These are phyloP conservation scores for Trypanosoma lewisi DNA, from an alignment of 208 protist genomes.

Conservation along the genomic window DNA sequence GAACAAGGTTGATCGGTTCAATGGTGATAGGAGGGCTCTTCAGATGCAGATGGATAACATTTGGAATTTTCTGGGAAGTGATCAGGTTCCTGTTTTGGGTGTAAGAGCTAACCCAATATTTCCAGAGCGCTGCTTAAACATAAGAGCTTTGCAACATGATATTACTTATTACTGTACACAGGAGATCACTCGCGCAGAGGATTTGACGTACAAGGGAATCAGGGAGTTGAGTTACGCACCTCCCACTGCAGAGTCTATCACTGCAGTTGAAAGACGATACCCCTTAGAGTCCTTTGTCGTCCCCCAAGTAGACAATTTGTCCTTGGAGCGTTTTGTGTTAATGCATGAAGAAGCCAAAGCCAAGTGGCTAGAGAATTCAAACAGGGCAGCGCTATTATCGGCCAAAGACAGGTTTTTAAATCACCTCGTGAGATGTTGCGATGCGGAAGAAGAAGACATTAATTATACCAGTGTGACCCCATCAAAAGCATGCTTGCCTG, in stretches of 20 bases:
- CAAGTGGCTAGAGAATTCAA: constrained; percentile 23
- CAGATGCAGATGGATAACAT: constrained; percentile 45
- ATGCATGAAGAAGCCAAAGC: constrained; percentile 61
- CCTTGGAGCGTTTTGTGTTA: constrained; percentile 60
- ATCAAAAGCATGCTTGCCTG: background rate
- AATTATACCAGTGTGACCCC: background rate
- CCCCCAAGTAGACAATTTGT: constrained; percentile 69
- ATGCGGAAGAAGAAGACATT: background rate
- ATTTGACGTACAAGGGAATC: constrained; percentile 57
- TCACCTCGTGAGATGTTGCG: constrained; percentile 15
- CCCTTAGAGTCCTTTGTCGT: constrained; percentile 80
- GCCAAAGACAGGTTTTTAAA: constrained; percentile 38
- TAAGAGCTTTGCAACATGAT: constrained; percentile 74
- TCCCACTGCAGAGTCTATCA: constrained; percentile 54
- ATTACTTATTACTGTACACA: constrained; percentile 73
- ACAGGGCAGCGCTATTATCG: constrained; percentile 30
- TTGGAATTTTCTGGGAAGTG: constrained; percentile 65
- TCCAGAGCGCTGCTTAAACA: constrained; percentile 56
- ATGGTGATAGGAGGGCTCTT: constrained; percentile 16
- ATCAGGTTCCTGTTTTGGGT: constrained; percentile 65
- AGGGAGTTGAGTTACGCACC: constrained; percentile 83
- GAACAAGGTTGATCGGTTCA: constrained; percentile 74
- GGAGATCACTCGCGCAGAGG: constrained; percentile 39
- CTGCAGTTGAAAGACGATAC: constrained; percentile 63
- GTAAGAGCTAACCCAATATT: constrained; percentile 54